These are phyloP conservation scores for Thamnidium elegans DNA, from an alignment of 192 early-diverging fungal genomes.

Conservation along the genomic window DNA sequence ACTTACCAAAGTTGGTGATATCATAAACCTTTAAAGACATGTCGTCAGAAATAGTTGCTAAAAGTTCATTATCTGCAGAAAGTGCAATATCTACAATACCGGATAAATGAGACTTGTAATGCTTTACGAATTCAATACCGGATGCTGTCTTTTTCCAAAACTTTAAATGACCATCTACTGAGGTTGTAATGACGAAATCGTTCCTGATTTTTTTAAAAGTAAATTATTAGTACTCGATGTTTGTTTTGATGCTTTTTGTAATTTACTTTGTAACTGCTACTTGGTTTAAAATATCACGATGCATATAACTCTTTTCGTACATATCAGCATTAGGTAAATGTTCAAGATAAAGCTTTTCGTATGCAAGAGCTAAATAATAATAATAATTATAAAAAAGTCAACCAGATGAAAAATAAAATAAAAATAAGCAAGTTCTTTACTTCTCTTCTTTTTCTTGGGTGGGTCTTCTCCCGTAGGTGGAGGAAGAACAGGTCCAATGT, in stretches of 20 bases:
- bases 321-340: constrained; percentile 84
- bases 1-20: constrained; percentile 88
- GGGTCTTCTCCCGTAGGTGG: constrained; percentile 20
- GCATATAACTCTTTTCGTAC: constrained; percentile 97
- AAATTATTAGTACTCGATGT: background rate
- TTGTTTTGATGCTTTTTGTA: background rate
- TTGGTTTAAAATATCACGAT: constrained; percentile 83
- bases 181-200: constrained; percentile 93
- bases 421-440: constrained; percentile 6
- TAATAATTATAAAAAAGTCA: background rate
- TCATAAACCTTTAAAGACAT: constrained; percentile 93
- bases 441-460: constrained; percentile 38
- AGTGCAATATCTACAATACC: constrained; percentile 54
- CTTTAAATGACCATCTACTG: constrained; percentile 94
- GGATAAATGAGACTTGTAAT: constrained; percentile 84
- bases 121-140: constrained; percentile 99
- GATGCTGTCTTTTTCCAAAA: constrained; percentile 95
- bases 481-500: constrained; percentile 39
- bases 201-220: constrained; percentile 45
- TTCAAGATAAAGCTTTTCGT: constrained; percentile 77
- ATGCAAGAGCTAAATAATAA: constrained; percentile 42
- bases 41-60: constrained; percentile 83
- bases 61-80: constrained; percentile 73
- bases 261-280: constrained; percentile 67
- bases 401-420: background rate